phyloP scores from a whole-genome alignment of 139 green algal genomes.

The Micromonas commoda region DNA sequence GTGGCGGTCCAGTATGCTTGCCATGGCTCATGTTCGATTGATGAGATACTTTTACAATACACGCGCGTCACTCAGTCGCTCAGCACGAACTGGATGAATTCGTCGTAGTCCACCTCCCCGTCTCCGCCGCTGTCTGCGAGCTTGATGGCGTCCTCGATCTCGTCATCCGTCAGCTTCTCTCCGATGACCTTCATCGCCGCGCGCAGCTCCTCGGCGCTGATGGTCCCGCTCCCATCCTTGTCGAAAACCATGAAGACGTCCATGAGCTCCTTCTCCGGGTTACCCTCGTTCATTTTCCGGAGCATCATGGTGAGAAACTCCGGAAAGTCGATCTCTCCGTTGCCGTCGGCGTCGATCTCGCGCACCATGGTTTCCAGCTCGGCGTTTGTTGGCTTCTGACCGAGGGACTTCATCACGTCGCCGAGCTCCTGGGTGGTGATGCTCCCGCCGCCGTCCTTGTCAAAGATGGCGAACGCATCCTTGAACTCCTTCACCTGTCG shows the following conservation, averaged over 20 bases:
- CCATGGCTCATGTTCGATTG: no score
- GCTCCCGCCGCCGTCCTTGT: slow-evolving; percentile 33
- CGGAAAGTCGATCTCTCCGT: slow-evolving; percentile 36
- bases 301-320: slow-evolving; percentile 42
- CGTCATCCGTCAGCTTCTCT: slow-evolving; percentile 29
- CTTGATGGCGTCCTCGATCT: slow-evolving; percentile 31
- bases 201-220: slow-evolving; percentile 33
- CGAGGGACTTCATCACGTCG: slow-evolving; percentile 32
- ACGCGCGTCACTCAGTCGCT: neutral
- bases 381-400: slow-evolving; percentile 25
- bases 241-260: slow-evolving; percentile 36
- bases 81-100: slow-evolving; percentile 38
- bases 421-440: slow-evolving; percentile 33
- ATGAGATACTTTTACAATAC: no score
- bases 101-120: slow-evolving; percentile 35
- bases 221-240: slow-evolving; percentile 22
- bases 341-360: slow-evolving; percentile 32
- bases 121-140: slow-evolving; percentile 32
- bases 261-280: slow-evolving; percentile 34
- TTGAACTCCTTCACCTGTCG: slow-evolving; percentile 37
- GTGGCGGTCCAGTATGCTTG: no score
- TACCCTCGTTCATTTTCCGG: slow-evolving; percentile 34
- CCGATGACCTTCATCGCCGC: slow-evolving; percentile 27
- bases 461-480: slow-evolving; percentile 37
- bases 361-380: slow-evolving; percentile 27